phyloP scores from a whole-genome alignment of 441 rosid species.

The Adansonia madagascariensis region DNA sequence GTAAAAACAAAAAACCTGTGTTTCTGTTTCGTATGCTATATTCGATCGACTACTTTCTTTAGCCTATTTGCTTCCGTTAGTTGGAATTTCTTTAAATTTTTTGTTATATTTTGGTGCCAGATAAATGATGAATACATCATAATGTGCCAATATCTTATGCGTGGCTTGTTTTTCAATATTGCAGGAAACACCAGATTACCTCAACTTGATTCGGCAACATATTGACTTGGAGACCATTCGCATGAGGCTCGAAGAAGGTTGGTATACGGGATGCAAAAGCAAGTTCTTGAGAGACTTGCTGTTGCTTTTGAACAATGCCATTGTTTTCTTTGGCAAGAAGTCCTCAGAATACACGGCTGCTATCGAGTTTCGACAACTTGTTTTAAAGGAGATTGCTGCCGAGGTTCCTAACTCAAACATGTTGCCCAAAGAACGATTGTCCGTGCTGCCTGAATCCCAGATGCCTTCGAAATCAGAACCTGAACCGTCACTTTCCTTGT shows the following conservation, averaged over 20 bases:
- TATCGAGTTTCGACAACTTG: constrained; percentile 46
- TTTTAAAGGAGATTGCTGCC: constrained; percentile 40
- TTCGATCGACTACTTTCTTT: neutral
- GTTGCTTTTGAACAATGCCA: constrained; percentile 54
- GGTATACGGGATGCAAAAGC: constrained; percentile 42
- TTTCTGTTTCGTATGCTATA: neutral
- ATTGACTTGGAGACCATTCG: constrained; percentile 53
- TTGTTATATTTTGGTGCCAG: neutral
- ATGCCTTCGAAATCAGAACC: constrained; percentile 28
- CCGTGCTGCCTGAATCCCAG: constrained; percentile 20
- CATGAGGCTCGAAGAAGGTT: constrained; percentile 45
- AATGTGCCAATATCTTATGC: neutral
- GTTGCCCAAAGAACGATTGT: constrained; percentile 31
- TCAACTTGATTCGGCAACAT: constrained; percentile 49
- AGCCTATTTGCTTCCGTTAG: neutral
- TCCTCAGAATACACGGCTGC: constrained; percentile 45
- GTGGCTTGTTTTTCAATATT: constrained; percentile 15
- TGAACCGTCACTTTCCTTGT: constrained; percentile 30
- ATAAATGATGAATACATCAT: neutral
- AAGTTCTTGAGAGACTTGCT: constrained; percentile 57
- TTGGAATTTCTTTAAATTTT: neutral
- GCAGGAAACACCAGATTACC: constrained; percentile 53
- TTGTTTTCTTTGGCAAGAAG: constrained; percentile 43
- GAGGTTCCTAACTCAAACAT: constrained; percentile 27
- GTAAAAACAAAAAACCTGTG: neutral